Evolutionary conservation across 2,329 filamentous ascomycete species (phyloP), one percentile per base, ranked within the genome.

Genomic region (Neurospora crassa): DNA sequence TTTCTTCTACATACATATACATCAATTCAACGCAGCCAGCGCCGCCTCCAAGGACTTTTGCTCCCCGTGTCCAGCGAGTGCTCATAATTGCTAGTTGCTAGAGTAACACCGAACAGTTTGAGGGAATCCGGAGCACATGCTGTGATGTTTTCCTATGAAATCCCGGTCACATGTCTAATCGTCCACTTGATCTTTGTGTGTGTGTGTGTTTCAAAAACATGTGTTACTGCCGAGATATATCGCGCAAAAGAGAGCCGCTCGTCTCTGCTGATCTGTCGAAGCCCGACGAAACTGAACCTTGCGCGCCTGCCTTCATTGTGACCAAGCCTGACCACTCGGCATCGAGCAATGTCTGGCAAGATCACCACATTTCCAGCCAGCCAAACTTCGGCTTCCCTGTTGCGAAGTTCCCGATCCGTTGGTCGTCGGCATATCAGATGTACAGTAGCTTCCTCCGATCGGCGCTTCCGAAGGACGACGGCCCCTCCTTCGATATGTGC

Each of bases 31-130:
- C 63, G 76, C 76, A 77, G 72, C 74, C 72, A 74, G 75, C 75
- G 71, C 74, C 71, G 75, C 74, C 73, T 77, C 76, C 73, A 76
- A 70, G 75, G 75, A 77, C 76, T 74, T 40, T 68, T 43, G 34
- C 34, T 63, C 29, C 53, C 53, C 29, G 53, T 63, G 53, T 63
- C 53, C 53, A 5, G 53, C 53, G 53, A 63, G 53, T 63, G 53
- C 53, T 63, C 24, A 34, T 37, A n/a, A 37, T 5, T 63, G 14
- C 53, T 18, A 34, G 53, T 63, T 63, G 53, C 53, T 18, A 63
- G 53, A 63, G 16, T 37, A 63, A 63, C 29, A 8, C 53, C 53
- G 53, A 63, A 63, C 53, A 37, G 53, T 63, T 63, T 63, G 53
- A 63, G 53, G 53, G 53, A 63, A 63, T 37, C 29, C 53, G 53